phyloP scores from a whole-genome alignment of 352 stramenopile genomes.

The Globisporangium perplexum region DNA sequence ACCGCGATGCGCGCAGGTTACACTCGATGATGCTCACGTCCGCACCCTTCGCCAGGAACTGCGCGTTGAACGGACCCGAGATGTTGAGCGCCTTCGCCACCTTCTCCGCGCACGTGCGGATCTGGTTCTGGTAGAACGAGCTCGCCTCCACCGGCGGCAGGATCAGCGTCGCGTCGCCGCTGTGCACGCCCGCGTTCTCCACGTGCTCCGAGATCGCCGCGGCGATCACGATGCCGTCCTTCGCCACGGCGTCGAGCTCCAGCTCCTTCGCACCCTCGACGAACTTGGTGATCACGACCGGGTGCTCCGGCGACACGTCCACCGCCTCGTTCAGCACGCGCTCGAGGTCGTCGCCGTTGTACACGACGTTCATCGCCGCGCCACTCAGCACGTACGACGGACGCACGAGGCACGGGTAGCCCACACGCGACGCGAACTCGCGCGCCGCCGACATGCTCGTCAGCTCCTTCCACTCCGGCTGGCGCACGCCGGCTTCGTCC shows the following conservation, averaged over 20 bases:
- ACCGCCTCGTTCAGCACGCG: slow-evolving; percentile 88
- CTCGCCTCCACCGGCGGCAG: slow-evolving; percentile 76
- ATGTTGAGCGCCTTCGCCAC: slow-evolving; percentile 94
- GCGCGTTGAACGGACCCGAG: slow-evolving; percentile 94
- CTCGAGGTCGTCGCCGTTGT: slow-evolving; percentile 89
- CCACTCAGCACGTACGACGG: slow-evolving; percentile 97
- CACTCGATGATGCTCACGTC: slow-evolving; percentile 96
- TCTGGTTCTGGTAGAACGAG: slow-evolving; percentile 59
- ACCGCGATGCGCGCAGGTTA: slow-evolving; percentile 92
- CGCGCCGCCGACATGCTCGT: slow-evolving; percentile 86
- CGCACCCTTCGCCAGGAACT: slow-evolving; percentile 92
- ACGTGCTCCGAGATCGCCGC: slow-evolving; percentile 92
- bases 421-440: slow-evolving; percentile 91
- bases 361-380: slow-evolving; percentile 97
- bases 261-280: slow-evolving; percentile 92
- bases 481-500: slow-evolving; percentile 90
- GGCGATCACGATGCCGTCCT: slow-evolving; percentile 85
- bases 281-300: slow-evolving; percentile 97
- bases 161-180: slow-evolving; percentile 88
- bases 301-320: slow-evolving; percentile 92
- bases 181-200: slow-evolving; percentile 93
- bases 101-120: slow-evolving; percentile 63
- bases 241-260: slow-evolving; percentile 90
- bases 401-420: slow-evolving; percentile 95
- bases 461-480: slow-evolving; percentile 84